Percentiles rank a stretch among this genome's conserved stretches.
These are phyloP conservation scores for Colletotrichum neosansevieriae DNA, from an alignment of 2,329 filamentous ascomycete genomes.

Conservation along the genomic window DNA sequence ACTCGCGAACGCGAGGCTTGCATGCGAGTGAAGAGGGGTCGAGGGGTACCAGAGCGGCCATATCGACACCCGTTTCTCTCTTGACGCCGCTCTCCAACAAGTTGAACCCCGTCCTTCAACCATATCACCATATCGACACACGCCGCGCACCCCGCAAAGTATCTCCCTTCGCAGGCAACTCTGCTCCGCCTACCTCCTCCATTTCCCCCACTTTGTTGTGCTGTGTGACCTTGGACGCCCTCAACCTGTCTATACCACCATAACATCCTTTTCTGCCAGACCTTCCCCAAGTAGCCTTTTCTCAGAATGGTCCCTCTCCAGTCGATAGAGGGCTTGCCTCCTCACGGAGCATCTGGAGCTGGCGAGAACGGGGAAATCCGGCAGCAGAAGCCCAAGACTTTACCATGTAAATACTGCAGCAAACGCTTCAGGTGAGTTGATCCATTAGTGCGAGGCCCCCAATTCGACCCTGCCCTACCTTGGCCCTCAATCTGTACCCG, in stretches of 20 bases:
- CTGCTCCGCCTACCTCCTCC: slow-evolving; percentile 38
- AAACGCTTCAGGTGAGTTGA: slow-evolving; percentile 70
- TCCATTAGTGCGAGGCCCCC: slow-evolving; percentile 36
- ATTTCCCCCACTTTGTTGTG: slow-evolving; percentile 47
- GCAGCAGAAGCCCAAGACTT: slow-evolving; percentile 70
- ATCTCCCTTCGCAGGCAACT: slow-evolving; percentile 32
- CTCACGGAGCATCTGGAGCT: slow-evolving; percentile 45
- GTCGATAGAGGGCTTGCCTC: slow-evolving; percentile 61
- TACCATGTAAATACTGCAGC: slow-evolving; percentile 73
- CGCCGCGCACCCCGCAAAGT: slow-evolving; percentile 36
- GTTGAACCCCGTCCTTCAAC: slow-evolving; percentile 15
- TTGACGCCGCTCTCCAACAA: slow-evolving; percentile 8
- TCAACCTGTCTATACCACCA: slow-evolving; percentile 43
- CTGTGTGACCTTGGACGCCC: slow-evolving; percentile 49
- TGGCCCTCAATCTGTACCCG: slow-evolving; percentile 40
- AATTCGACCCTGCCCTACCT: slow-evolving; percentile 38
- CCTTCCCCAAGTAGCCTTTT: slow-evolving; percentile 22
- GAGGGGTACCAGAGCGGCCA: slow-evolving; percentile 17
- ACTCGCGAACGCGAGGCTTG: slow-evolving; percentile 24
- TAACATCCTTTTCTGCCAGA: slow-evolving; percentile 40
- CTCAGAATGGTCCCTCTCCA: slow-evolving; percentile 65
- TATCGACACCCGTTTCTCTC: background rate
- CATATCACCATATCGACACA: slow-evolving; percentile 26
- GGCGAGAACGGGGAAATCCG: slow-evolving; percentile 64
- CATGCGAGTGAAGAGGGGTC: slow-evolving; percentile 24